These are phyloP conservation scores for Heliosperma pusillum DNA, from an alignment of 148 eudicot genomes.

Conservation along the genomic window DNA sequence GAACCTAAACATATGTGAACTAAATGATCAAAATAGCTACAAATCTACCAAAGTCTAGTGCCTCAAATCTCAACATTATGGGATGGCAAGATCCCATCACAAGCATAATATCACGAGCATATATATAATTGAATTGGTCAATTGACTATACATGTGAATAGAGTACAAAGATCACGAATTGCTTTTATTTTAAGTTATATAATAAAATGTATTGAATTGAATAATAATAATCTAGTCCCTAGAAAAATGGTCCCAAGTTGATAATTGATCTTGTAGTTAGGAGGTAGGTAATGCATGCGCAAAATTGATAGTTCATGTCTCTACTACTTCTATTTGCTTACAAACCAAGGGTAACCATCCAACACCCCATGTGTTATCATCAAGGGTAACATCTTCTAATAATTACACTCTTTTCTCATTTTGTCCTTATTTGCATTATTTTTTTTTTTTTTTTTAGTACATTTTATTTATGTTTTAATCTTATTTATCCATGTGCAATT, in stretches of 20 bases:
- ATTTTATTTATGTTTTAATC: not conserved
- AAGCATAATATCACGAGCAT: conserved; percentile 7
- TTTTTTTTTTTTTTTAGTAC: not conserved
- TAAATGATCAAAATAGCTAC: too few relatives aligned
- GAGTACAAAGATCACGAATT: conserved; percentile 1
- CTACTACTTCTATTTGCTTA: conserved; percentile 8
- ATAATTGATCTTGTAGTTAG: conserved; percentile 2
- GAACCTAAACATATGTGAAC: too few relatives aligned
- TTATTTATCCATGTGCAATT: conserved; percentile 25
- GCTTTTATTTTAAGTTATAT: not conserved
- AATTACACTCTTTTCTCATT: conserved; percentile 14
- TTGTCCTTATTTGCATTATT: conserved; percentile 24
- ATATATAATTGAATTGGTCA: too few relatives aligned
- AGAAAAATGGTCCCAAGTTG: conserved; percentile 24
- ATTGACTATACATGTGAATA: conserved; percentile 19
- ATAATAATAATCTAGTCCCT: conserved; percentile 26
- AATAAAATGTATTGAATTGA: not conserved
- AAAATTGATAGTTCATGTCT: conserved; percentile 10
- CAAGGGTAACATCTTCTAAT: conserved; percentile 9
- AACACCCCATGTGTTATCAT: conserved; percentile 50
- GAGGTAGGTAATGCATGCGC: conserved; percentile 14
- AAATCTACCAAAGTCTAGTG: too few relatives aligned
- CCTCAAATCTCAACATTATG: not conserved
- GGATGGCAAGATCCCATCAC: conserved; percentile 18
- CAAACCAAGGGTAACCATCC: conserved; percentile 25